Evolutionary conservation across 2,329 filamentous ascomycete genomes (phyloP), one percentile per base, ranked within the genome.

Genomic region (Microdochium trichocladiopsis): DNA sequence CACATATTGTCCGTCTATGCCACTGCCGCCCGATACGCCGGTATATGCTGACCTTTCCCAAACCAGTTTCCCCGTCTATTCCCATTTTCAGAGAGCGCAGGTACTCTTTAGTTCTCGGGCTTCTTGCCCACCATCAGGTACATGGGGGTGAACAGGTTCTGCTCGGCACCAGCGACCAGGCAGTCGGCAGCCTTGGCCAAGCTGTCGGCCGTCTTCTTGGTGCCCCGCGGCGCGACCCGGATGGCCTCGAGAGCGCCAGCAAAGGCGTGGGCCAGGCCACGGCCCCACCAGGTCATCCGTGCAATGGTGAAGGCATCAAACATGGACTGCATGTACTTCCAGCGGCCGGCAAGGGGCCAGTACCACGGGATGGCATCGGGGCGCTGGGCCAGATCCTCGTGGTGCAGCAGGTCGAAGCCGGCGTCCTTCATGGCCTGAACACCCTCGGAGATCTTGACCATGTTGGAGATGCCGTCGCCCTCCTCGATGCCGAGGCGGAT

Each of bases 91-190:
- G 16, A 31, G 28, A 31, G 28, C 8, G 14, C 10, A 11, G 25
- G 12, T 21, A 10, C 45, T 21, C 49, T 50, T 60, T 65, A 72
- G 59, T 72, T 66, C 50, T 62, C 61, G 3, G 93, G 90, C 79
- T 96, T 96, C 72, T 89, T 84, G 55, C 84, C 93, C 54, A 96
- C 83, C 90, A 96, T 96, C 66, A 97, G 77, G 74, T 96, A 96
- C 93, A 97, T 97, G 52, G 93, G 93, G 1, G 93, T 97, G 74
- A 97, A 97, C n/a, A 97, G 80, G 70, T 95, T 88, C 75, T 92
- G 79, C 69, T 84, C 82, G 33, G 85, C 93, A 71, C 93, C 93
- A 48, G 88, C 90, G 22, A 96, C 92, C 50, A 97, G 76, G 62
- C 83, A 88, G 70, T 96, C 92, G 11, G 83, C 91, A 28, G 90